Conservation (phyloP, 2,329 filamentous ascomycete species). For the Eutypa lata region DNA sequence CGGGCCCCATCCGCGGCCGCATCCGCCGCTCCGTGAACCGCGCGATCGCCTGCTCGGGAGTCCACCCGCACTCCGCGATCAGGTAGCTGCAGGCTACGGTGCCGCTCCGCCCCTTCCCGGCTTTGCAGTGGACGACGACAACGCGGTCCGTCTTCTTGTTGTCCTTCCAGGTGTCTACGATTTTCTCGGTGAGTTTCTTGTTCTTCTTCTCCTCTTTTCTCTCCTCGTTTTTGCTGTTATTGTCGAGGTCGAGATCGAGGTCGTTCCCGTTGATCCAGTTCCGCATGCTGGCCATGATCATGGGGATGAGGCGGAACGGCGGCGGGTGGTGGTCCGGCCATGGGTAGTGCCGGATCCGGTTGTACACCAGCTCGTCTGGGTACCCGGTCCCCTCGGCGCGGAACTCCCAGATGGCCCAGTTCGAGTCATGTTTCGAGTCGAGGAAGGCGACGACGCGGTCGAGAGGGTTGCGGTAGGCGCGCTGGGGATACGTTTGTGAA, state of each 20-base stretch:
- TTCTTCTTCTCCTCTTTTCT: slow-evolving; percentile 29
- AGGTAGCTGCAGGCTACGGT: slow-evolving; percentile 86
- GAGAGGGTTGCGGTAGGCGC: slow-evolving; percentile 90
- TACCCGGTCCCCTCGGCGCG: slow-evolving; percentile 95
- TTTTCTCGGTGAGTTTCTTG: slow-evolving; percentile 18
- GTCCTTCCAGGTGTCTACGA: not conserved
- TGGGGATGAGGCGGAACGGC: slow-evolving; percentile 82
- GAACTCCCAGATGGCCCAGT: slow-evolving; percentile 98
- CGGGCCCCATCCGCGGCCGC: slow-evolving; percentile 82
- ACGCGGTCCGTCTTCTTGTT: slow-evolving; percentile 47
- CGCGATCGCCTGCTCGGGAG: slow-evolving; percentile 48
- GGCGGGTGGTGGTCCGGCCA: slow-evolving; percentile 98
- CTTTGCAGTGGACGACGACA: slow-evolving; percentile 93
- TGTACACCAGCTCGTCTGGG: slow-evolving; percentile 83
- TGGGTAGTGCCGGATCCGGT: slow-evolving; percentile 83
- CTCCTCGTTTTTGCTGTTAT: slow-evolving; percentile 9
- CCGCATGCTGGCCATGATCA: slow-evolving; percentile 89
- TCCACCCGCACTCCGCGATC: slow-evolving; percentile 76
- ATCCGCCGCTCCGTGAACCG: slow-evolving; percentile 78
- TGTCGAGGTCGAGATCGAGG: slow-evolving; percentile 27
- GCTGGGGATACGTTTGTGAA: slow-evolving; percentile 82
- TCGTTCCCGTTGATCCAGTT: slow-evolving; percentile 70
- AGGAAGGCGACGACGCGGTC: slow-evolving; percentile 84
- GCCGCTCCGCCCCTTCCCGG: slow-evolving; percentile 90
- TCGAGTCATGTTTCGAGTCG: slow-evolving; percentile 73